Conservation (phyloP, 2,329 filamentous ascomycete genomes). For the Xylariaceae sp. region DNA sequence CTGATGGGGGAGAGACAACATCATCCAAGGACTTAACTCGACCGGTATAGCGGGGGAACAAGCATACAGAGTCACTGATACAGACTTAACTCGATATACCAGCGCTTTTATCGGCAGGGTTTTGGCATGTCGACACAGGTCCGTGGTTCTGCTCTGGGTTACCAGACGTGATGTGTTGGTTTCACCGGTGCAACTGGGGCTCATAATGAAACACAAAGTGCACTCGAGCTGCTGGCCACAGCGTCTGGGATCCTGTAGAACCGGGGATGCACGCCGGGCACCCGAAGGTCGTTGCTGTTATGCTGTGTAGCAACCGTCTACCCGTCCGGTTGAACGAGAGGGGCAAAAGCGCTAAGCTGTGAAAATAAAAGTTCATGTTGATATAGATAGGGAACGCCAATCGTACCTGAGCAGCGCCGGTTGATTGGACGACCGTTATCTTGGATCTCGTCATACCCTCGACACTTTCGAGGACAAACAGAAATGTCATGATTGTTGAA, state of each 20-base stretch:
- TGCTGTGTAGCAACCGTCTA: conserved; percentile 8
- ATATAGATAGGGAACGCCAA: conserved; percentile 1
- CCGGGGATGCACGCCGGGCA: conserved; percentile 1
- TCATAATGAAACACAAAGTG: conserved; percentile 2
- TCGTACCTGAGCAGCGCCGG: background rate
- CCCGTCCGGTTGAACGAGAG: conserved; percentile 4
- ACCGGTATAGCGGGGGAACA: conserved; percentile 6
- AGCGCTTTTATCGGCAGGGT: conserved; percentile 1
- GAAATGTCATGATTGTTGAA: background rate
- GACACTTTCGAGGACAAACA: background rate
- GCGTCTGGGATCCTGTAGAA: background rate
- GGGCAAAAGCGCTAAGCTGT: background rate
- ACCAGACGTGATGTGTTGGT: background rate
- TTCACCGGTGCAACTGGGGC: conserved; percentile 4
- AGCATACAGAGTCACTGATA: background rate
- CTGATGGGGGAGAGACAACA: background rate
- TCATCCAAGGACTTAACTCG: conserved; percentile 8
- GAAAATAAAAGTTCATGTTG: background rate
- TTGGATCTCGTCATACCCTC: background rate
- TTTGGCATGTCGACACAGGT: background rate
- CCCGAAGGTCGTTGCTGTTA: conserved; percentile 2
- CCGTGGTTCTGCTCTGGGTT: background rate
- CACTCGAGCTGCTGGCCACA: background rate
- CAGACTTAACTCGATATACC: background rate
- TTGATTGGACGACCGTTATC: conserved; percentile 2